Evolutionary conservation across 352 stramenopile genomes (phyloP), one percentile per base, ranked within the genome.

Genomic region (Plasmopara halstedii): DNA sequence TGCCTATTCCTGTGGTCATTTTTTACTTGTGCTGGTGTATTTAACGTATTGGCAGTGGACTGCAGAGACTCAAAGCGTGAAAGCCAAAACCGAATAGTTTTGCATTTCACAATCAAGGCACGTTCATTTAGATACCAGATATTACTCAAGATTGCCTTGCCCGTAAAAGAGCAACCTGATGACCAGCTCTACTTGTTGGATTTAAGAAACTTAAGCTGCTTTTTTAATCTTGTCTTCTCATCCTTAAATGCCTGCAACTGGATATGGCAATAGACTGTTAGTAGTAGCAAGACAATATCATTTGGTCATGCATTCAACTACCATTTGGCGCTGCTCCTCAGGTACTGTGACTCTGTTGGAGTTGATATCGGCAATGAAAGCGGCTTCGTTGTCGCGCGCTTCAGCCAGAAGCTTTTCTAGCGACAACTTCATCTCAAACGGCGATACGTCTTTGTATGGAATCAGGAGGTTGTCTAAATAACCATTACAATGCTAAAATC

Each of bases 1-100:
- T 19, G 61, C 67, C 14, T 91, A 87, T 50, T 87, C 82, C 19
- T 94, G 82, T 48, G 63, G 54, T 6, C 77, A 91, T 53, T 91
- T 94, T 26, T 18, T 85, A 22, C 44, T 88, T 17, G 46, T 73
- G n/a, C 71, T 91, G 8, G 58, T 27, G 0, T 94, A 90, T 61
- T 75, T 81, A 40, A 88, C 79, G 14, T 88, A 82, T 50, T 94
- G 82, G 82, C 82, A 94, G 29, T 91, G 79, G 78, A 90, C 69
- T 42, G 32, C 60, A 21, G 46, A 61, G 9, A 50, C 11, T 11
- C 40, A 46, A 15, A 29, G 29, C 22, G 45, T 41, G 2, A 75
- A 76, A 44, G 18, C 27, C 3, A 82, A 82, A 40, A 60, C 50
- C 41, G 67, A 76, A 20, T 82, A 31, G 11, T n/a, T n/a, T n/a